These are phyloP conservation scores for Phytophthora megakarya DNA, from an alignment of 352 stramenopile species.

Conservation along the genomic window DNA sequence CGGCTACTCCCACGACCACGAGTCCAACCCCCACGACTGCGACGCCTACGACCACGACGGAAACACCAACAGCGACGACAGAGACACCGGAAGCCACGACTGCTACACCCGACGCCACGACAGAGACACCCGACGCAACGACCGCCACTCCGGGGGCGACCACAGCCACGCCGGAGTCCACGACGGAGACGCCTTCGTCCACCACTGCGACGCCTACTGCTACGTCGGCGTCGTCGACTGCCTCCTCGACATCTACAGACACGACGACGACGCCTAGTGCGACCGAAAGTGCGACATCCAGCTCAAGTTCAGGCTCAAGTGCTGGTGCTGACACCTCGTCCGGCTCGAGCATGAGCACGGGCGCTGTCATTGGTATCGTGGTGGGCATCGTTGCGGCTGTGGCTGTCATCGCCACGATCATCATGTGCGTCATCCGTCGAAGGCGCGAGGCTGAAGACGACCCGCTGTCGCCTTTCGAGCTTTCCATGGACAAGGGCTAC, in stretches of 20 bases:
- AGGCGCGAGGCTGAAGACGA: conserved; percentile 70
- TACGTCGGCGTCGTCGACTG: conserved; percentile 26
- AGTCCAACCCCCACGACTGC: conserved; percentile 15
- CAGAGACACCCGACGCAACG: conserved; percentile 6
- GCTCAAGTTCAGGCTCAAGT: conserved; percentile 26
- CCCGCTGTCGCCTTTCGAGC: conserved; percentile 79
- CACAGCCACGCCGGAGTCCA: conserved; percentile 15
- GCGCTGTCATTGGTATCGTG: conserved; percentile 71
- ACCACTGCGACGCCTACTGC: conserved; percentile 31
- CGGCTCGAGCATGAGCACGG: conserved; percentile 66
- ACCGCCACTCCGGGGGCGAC: conserved; percentile 19
- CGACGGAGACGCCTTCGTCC: conserved; percentile 16
- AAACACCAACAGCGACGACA: conserved; percentile 1
- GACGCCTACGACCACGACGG: conserved; percentile 10
- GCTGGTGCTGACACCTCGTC: conserved; percentile 31
- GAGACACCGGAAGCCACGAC: conserved; percentile 20
- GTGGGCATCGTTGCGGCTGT: conserved; percentile 67
- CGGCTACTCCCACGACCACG: conserved; percentile 23
- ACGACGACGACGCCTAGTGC: conserved; percentile 27
- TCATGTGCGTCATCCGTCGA: conserved; percentile 61
- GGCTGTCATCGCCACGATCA: conserved; percentile 57
- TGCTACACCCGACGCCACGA: conserved; percentile 17
- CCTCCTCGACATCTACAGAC: conserved; percentile 32
- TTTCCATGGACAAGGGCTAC: conserved; percentile 88
- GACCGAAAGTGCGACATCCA: conserved; percentile 22